These are phyloP conservation scores for Sporisorium iseilematis-ciliati DNA, from an alignment of 1,284 basidiomycete species.

Conservation along the genomic window DNA sequence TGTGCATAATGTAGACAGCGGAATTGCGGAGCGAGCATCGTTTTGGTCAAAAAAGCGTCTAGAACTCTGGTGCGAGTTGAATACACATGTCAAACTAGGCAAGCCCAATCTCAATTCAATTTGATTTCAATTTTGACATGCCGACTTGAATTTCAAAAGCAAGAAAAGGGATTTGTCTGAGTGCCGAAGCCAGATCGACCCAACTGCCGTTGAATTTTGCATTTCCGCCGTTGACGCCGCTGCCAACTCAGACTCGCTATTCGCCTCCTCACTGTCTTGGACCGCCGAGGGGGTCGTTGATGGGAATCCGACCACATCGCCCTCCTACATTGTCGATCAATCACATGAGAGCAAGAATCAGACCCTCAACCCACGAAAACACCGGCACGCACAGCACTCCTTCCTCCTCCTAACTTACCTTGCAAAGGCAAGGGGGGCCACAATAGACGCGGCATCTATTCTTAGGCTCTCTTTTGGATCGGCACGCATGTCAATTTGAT, in stretches of 20 bases:
- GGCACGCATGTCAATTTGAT: too few species aligned
- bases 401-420: too few species aligned
- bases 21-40: neutral
- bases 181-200: constrained; percentile 8
- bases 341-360: neutral
- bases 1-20: neutral
- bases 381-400: too few species aligned
- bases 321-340: too few species aligned
- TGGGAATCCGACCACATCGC: constrained; percentile 3
- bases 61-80: neutral
- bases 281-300: neutral
- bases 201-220: neutral
- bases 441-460: too few species aligned
- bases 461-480: too few species aligned
- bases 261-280: neutral
- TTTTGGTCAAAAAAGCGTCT: neutral
- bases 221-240: too few species aligned
- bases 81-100: too few species aligned
- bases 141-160: neutral
- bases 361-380: too few species aligned
- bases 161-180: neutral
- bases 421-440: too few species aligned
- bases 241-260: neutral
- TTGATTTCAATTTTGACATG: constrained; percentile 2
- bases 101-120: neutral